Percentiles rank a stretch among this genome's conserved stretches.
These are phyloP conservation scores for Omphalea diandra DNA, from an alignment of 441 rosid species.

Conservation along the genomic window DNA sequence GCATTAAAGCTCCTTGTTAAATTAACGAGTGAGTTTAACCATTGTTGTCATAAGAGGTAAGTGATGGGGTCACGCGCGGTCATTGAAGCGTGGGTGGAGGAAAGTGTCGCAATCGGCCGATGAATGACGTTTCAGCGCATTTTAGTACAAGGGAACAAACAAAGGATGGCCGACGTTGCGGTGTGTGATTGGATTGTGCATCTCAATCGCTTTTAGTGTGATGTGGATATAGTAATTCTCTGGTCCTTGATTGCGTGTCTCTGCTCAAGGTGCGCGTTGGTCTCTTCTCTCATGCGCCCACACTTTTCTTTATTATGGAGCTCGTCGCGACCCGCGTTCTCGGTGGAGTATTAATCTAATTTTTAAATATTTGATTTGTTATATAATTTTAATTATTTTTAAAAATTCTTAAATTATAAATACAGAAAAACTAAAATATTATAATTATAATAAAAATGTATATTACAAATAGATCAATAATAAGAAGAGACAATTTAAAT, in stretches of 20 bases:
- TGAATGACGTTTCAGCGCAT: constrained; percentile 23
- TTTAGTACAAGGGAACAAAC: constrained; percentile 7
- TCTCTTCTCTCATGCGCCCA: constrained; percentile 10
- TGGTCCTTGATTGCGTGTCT: constrained; percentile 39
- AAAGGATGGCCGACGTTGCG: constrained; percentile 16
- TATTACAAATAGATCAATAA: too few species aligned
- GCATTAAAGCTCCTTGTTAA: background rate
- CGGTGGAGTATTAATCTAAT: too few species aligned
- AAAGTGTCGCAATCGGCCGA: constrained; percentile 16
- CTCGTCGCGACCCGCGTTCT: too few species aligned
- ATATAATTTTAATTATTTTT: too few species aligned
- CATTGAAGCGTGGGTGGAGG: constrained; percentile 16
- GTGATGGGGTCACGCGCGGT: constrained; percentile 31
- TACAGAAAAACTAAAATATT: too few species aligned
- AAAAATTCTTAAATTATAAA: too few species aligned
- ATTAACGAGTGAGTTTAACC: constrained; percentile 27
- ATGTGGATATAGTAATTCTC: constrained; percentile 33
- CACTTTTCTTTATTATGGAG: constrained; percentile 8
- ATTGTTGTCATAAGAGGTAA: constrained; percentile 29
- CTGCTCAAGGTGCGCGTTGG: constrained; percentile 23
- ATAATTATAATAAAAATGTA: too few species aligned
- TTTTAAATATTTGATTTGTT: too few species aligned
- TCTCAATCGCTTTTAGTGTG: constrained; percentile 12
- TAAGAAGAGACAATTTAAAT: too few species aligned
- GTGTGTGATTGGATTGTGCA: constrained; percentile 27